Base-by-base conservation (phyloP, 306 rosid species). In the Gleditsia sinensis region DNA sequence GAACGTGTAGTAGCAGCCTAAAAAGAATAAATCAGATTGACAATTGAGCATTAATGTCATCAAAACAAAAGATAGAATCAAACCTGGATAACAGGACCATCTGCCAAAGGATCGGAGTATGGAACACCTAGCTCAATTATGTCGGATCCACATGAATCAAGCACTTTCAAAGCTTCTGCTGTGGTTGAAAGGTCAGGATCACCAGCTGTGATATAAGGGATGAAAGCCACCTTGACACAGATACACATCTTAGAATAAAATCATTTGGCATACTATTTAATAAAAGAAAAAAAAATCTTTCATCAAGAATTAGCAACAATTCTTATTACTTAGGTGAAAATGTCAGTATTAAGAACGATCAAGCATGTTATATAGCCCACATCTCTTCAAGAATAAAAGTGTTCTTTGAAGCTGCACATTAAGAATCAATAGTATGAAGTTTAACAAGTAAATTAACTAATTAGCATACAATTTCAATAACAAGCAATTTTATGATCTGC, bases 71-170 rank as follows among this genome's bases (percentile, higher is more conserved):
- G 21, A 39, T 33, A 71, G 16, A 36, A 17, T 25, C 60, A 28
- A 75, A 93, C 98, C 98, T 93, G 98, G 75, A 93, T 93, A 79
- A 91, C 97, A 37, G 97, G 98, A 63, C 98, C 98, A 85, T 93
- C 98, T 6, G 98, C 98, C 84, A 93, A 80, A 71, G 98, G 97
- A 83, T 93, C 97, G 6, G 98, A 91, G 75, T 93, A 93, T 0
- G 97, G 98, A 64, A 91, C 92, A 9, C 98, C 98, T 7, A 93
- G 76, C 71, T 93, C 98, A 32, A 93, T 93, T 74, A 93, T 89
- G 86, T 93, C 97, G 1, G 96, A 93, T 33, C 98, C 98, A 61
- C 90, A 82, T 39, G 85, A 67, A 71, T 91, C 93, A 10, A 93
- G 96, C 72, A 93, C 80, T 86, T 91, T 93, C 81, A 93, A 64